Evolutionary conservation across 2,329 filamentous ascomycete species (phyloP).

Genomic region (Colletotrichum tabaci): DNA sequence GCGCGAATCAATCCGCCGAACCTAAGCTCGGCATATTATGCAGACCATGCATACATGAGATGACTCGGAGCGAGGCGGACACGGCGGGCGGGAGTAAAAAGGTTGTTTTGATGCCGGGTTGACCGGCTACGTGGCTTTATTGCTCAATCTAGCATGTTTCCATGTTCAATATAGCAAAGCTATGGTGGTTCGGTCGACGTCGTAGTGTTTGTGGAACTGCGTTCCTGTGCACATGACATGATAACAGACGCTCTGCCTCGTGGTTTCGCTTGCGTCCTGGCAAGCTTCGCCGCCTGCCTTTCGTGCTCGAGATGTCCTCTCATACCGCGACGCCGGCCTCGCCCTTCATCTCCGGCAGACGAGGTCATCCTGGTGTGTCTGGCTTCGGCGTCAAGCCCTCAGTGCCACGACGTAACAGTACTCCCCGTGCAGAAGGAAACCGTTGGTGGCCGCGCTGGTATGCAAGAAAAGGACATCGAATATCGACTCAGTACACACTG

Average conservation of each 20-base stretch:
- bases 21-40: neutral
- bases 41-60: neutral
- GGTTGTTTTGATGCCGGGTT: neutral
- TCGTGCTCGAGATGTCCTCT: conserved; percentile 10
- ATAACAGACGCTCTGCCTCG: neutral
- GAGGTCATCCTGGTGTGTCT: neutral
- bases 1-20: conserved; percentile 26
- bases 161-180: neutral
- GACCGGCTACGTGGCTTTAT: neutral
- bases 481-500: conserved; percentile 43
- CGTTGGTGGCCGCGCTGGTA: conserved; percentile 19
- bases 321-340: conserved; percentile 1
- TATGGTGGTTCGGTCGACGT: neutral
- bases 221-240: neutral
- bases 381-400: neutral
- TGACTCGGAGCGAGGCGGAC: neutral
- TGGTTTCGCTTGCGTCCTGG: neutral
- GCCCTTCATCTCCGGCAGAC: neutral
- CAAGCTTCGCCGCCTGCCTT: neutral
- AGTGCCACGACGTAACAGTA: neutral
- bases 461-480: conserved; percentile 42
- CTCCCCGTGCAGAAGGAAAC: conserved; percentile 9
- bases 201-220: neutral
- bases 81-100: neutral
- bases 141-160: neutral